These are phyloP conservation scores for Penicillium sp. DNA, from an alignment of 2,329 filamentous ascomycete genomes.

Conservation along the genomic window DNA sequence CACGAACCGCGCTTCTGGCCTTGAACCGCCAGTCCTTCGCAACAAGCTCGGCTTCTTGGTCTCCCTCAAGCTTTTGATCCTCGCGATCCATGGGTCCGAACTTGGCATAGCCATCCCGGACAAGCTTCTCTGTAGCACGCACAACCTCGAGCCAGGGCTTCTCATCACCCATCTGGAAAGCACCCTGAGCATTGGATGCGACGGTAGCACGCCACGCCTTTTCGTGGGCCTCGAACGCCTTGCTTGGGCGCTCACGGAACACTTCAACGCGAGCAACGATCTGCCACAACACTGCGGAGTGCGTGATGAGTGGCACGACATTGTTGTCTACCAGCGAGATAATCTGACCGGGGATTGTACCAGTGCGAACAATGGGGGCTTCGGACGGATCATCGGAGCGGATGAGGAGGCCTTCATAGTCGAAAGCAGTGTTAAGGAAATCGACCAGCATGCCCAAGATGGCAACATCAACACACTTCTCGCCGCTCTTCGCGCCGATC, in stretches of 20 bases:
- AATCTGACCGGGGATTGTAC: slow-evolving; percentile 54
- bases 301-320: slow-evolving; percentile 81
- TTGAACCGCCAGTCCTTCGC: slow-evolving; percentile 86
- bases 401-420: slow-evolving; percentile 41
- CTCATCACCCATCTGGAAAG: slow-evolving; percentile 57
- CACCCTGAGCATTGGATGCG: slow-evolving; percentile 49
- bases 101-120: slow-evolving; percentile 75
- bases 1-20: slow-evolving; percentile 78
- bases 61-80: slow-evolving; percentile 51
- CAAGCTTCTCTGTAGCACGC: slow-evolving; percentile 75
- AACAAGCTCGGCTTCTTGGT: slow-evolving; percentile 60
- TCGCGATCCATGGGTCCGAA: slow-evolving; percentile 64
- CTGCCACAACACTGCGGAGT: slow-evolving; percentile 74
- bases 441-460: slow-evolving; percentile 72
- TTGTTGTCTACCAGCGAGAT: slow-evolving; percentile 72
- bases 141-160: slow-evolving; percentile 73
- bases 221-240: slow-evolving; percentile 81
- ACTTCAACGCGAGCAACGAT: slow-evolving; percentile 70
- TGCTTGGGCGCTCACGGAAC: slow-evolving; percentile 70
- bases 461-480: slow-evolving; percentile 74
- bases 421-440: slow-evolving; percentile 61
- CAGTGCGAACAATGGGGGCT: slow-evolving; percentile 51
- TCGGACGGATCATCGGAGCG: slow-evolving; percentile 37
- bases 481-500: slow-evolving; percentile 65
- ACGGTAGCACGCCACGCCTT: slow-evolving; percentile 78